A percentile compares a stretch with the other conserved stretches of the same genome.
phyloP scores from a whole-genome alignment of 345 rosid genomes.

The Euclidium syriacum region DNA sequence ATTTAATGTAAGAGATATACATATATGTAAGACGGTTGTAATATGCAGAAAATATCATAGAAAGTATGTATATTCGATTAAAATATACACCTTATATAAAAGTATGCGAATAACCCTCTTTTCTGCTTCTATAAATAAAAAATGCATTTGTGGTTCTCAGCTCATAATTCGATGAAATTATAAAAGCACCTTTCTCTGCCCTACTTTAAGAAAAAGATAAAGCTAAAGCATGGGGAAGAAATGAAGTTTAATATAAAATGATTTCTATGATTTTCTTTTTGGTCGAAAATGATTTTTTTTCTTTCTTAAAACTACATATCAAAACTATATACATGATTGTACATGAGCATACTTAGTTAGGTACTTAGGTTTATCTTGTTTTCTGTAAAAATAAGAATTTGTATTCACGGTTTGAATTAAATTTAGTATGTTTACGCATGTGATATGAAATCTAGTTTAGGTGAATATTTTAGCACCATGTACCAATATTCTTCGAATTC shows the following conservation, averaged over 20 bases:
- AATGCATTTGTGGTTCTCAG: neutral
- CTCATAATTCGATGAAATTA: slow-evolving; percentile 14
- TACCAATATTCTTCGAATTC: too few relatives aligned
- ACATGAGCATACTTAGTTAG: slow-evolving; percentile 33
- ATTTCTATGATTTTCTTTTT: too few relatives aligned
- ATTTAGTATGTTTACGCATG: too few relatives aligned
- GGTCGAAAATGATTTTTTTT: too few relatives aligned
- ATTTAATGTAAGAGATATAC: neutral
- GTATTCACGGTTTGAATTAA: too few relatives aligned
- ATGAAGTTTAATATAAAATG: slow-evolving; percentile 5
- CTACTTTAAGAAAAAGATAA: slow-evolving; percentile 60
- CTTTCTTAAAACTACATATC: too few relatives aligned
- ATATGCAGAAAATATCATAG: neutral
- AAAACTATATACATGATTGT: neutral
- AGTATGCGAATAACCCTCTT: neutral
- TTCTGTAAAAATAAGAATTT: too few relatives aligned
- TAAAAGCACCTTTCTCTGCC: slow-evolving; percentile 40
- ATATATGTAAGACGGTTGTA: neutral
- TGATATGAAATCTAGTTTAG: too few relatives aligned
- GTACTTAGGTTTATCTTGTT: too few relatives aligned
- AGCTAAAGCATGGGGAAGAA: slow-evolving; percentile 51
- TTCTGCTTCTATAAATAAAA: neutral
- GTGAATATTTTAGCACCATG: too few relatives aligned
- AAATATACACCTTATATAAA: neutral
- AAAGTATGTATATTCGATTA: neutral